phyloP scores from a whole-genome alignment of 2,329 filamentous ascomycete genomes.

The Fusarium algeriense region DNA sequence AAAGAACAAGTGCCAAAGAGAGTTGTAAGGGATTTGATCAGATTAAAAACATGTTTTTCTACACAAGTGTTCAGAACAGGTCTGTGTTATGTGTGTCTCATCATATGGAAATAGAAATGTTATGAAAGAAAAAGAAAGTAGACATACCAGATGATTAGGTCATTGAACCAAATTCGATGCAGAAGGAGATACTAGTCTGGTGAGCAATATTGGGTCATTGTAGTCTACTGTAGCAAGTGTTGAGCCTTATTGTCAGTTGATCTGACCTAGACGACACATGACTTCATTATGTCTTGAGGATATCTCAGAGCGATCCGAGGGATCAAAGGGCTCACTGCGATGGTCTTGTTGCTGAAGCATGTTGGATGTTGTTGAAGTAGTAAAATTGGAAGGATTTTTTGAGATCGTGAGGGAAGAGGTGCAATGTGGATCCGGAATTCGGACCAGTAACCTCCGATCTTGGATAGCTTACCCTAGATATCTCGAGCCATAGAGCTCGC shows the following conservation, averaged over 20 bases:
- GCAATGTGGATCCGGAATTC: slow-evolving; percentile 25
- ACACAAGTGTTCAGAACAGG: slow-evolving; percentile 52
- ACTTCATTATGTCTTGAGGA: not conserved
- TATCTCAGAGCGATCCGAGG: too few species aligned
- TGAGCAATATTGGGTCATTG: slow-evolving; percentile 2
- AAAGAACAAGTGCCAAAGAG: slow-evolving; percentile 16
- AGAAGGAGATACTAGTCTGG: not conserved
- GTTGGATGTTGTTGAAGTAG: not conserved
- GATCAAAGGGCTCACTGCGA: not conserved
- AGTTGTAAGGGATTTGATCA: slow-evolving; percentile 36
- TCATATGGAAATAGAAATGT: slow-evolving; percentile 42
- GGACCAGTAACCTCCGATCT: slow-evolving; percentile 19
- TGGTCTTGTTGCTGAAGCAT: not conserved
- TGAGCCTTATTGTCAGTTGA: not conserved
- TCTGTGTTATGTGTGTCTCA: slow-evolving; percentile 52
- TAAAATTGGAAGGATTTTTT: not conserved
- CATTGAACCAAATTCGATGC: not conserved
- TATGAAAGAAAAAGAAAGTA: not conserved
- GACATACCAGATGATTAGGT: slow-evolving; percentile 21
- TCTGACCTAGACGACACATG: not conserved
- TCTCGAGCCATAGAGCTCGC: not conserved
- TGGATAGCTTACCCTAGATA: not conserved
- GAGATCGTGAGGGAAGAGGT: not conserved
- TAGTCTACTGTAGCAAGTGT: not conserved
- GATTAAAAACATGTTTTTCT: slow-evolving; percentile 47